These are phyloP conservation scores for Suillus subluteus DNA, from an alignment of 768 basidiomycete genomes.

Conservation along the genomic window DNA sequence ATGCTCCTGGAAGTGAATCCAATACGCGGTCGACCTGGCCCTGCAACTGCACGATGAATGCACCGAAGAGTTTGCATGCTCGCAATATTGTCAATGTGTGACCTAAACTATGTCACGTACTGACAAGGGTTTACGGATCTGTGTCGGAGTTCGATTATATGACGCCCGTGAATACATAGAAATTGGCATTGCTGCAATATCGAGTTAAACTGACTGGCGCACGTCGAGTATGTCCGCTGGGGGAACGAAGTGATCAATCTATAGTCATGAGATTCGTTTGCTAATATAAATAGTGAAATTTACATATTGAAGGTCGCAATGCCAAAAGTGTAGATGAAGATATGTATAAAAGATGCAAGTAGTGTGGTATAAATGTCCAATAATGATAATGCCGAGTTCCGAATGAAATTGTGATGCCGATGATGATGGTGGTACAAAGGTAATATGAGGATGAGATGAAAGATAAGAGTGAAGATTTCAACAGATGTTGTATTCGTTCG, in stretches of 20 bases:
- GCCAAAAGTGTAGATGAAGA: not conserved
- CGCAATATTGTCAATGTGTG: not conserved
- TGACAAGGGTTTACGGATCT: not conserved
- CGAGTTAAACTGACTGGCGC: not conserved
- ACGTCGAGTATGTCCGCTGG: not conserved
- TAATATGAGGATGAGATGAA: not conserved
- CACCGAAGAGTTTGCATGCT: conserved; percentile 28
- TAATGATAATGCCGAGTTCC: not conserved
- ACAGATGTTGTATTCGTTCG: not conserved
- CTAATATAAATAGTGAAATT: not conserved
- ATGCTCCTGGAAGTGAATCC: conserved; percentile 1
- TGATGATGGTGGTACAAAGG: not conserved
- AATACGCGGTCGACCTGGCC: not conserved
- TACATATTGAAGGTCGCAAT: not conserved
- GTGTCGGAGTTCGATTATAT: not conserved
- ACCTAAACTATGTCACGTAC: not conserved
- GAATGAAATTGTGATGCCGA: not conserved
- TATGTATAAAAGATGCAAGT: not conserved
- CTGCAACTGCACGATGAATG: not conserved
- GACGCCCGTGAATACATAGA: too few relatives aligned
- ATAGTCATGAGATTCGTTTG: not conserved
- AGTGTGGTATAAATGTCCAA: not conserved
- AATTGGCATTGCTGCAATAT: too few relatives aligned
- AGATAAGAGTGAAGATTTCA: not conserved
- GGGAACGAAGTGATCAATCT: not conserved